Percentiles rank a stretch among this genome's conserved stretches.
Evolutionary conservation across 352 stramenopile species (phyloP).

Genomic region (Phytophthora rubi): DNA sequence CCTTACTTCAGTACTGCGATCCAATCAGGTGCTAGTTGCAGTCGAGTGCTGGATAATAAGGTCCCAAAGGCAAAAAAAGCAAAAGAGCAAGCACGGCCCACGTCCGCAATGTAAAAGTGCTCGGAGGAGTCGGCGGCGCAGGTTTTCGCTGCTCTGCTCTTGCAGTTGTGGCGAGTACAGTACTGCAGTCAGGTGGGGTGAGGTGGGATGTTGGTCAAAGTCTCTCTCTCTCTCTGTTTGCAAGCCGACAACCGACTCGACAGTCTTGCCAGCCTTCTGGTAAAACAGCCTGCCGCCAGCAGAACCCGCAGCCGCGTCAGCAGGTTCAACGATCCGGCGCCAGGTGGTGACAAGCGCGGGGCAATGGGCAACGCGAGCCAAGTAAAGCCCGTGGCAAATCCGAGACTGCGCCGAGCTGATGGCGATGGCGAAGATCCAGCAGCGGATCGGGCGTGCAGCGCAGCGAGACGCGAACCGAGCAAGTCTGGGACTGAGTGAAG

Average conservation of each 20-base stretch:
- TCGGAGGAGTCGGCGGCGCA: slow-evolving; percentile 2
- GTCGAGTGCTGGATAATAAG: background rate
- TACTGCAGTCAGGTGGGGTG: background rate
- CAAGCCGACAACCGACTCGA: slow-evolving; percentile 18
- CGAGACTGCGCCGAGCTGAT: slow-evolving; percentile 17
- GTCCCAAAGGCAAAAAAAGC: too few species aligned
- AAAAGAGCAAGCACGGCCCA: slow-evolving; percentile 3
- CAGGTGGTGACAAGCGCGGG: slow-evolving; percentile 6
- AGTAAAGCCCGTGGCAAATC: slow-evolving; percentile 10
- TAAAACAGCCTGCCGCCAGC: slow-evolving; percentile 27
- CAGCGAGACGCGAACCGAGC: background rate
- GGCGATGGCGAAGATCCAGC: slow-evolving; percentile 9
- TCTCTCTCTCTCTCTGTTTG: slow-evolving; percentile 1
- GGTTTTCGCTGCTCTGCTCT: slow-evolving; percentile 17
- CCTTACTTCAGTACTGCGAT: background rate
- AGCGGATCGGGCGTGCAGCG: too few species aligned
- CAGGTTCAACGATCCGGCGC: slow-evolving; percentile 23
- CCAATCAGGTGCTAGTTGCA: too few species aligned
- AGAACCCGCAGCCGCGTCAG: slow-evolving; percentile 24
- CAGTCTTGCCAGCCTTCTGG: slow-evolving; percentile 13
- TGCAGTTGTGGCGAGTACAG: background rate
- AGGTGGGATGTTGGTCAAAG: slow-evolving; percentile 10
- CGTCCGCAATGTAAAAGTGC: slow-evolving; percentile 40
- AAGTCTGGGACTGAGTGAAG: too few species aligned
- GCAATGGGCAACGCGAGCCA: slow-evolving; percentile 3